These are phyloP conservation scores for Pestalotiopsis sp. DNA, from an alignment of 2,329 filamentous ascomycete genomes.

Conservation along the genomic window DNA sequence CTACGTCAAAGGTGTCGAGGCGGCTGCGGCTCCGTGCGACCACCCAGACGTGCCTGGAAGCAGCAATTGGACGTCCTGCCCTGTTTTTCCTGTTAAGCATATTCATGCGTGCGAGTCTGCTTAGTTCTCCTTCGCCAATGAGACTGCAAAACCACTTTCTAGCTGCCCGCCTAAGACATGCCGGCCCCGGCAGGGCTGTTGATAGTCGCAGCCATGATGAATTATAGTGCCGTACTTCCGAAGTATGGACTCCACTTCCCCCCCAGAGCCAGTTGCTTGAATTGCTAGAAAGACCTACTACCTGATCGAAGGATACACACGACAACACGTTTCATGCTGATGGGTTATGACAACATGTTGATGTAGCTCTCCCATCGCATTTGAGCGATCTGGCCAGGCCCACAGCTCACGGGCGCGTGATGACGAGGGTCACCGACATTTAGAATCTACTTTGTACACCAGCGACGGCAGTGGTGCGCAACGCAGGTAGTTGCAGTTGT, in stretches of 20 bases:
- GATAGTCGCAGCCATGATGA: neutral
- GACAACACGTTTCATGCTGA: neutral
- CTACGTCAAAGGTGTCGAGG: constrained; percentile 6
- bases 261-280: neutral
- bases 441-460: no score
- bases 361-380: neutral
- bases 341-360: neutral
- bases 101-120: neutral
- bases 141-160: neutral
- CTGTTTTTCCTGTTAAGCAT: neutral
- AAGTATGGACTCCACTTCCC: neutral
- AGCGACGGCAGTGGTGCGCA: no score
- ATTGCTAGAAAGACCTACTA: neutral
- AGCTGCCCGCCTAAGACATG: neutral
- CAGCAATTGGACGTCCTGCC: neutral
- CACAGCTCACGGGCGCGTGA: neutral
- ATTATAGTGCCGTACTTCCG: neutral
- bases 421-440: neutral
- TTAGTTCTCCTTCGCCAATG: neutral
- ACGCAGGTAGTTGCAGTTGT: no score
- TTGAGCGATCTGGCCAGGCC: neutral
- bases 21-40: neutral
- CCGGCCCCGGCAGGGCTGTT: neutral
- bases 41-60: neutral
- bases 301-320: neutral